Percentiles rank a stretch among this genome's conserved stretches.
These are phyloP conservation scores for Trichoderma asperelloides DNA, from an alignment of 495 filamentous ascomycete species.

Conservation along the genomic window DNA sequence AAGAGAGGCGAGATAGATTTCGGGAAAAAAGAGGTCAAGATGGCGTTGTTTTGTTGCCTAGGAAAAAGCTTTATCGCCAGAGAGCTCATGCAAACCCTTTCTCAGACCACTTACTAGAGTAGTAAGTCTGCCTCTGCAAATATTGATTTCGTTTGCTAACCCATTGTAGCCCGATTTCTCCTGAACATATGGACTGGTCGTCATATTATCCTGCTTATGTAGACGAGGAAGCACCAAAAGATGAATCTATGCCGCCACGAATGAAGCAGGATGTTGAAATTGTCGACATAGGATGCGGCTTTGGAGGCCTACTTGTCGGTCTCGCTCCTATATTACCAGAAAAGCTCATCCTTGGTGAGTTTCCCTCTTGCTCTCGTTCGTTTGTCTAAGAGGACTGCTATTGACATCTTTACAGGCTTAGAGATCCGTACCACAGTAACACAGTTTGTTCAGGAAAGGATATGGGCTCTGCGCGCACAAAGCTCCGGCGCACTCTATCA, in stretches of 20 bases:
- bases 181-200: constrained; percentile 86
- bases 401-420: constrained; percentile 41
- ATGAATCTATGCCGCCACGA: constrained; percentile 22
- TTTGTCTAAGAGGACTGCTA: neutral
- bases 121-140: constrained; percentile 45
- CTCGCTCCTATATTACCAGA: constrained; percentile 73
- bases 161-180: constrained; percentile 59
- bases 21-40: neutral
- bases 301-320: constrained; percentile 82
- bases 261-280: constrained; percentile 69
- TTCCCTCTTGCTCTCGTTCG: neutral
- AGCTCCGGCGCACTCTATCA: constrained; percentile 55
- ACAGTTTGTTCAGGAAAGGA: constrained; percentile 78
- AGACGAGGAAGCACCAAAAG: constrained; percentile 16
- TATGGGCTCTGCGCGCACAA: constrained; percentile 68
- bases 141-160: constrained; percentile 15
- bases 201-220: constrained; percentile 68
- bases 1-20: constrained; percentile 19
- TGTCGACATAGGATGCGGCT: constrained; percentile 97
- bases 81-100: constrained; percentile 96
- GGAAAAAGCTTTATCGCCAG: constrained; percentile 93
- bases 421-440: constrained; percentile 87
- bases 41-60: constrained; percentile 46
- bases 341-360: constrained; percentile 67
- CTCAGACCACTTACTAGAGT: constrained; percentile 79